Conservation (phyloP, 805 yeast genomes). For the Wickerhamomyces chaumierensis region DNA sequence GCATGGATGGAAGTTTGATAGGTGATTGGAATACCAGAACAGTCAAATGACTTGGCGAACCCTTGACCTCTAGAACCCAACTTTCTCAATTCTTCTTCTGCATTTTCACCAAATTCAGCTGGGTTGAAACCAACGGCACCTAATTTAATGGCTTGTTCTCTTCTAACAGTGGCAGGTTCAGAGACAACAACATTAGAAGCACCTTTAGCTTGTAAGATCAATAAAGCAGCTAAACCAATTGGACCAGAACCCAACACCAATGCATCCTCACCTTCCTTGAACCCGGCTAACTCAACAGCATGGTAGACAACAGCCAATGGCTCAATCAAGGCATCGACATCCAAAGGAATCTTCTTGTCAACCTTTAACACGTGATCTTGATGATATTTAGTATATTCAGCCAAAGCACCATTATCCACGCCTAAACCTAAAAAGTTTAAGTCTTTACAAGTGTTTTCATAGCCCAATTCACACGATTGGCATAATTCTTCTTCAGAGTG, state of each 20-base stretch:
- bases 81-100: slow-evolving; percentile 22
- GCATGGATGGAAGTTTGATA: slow-evolving; percentile 30
- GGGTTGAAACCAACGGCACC: slow-evolving; percentile 38
- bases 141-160: slow-evolving; percentile 40
- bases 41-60: slow-evolving; percentile 40
- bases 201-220: slow-evolving; percentile 39
- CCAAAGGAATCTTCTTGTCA: slow-evolving; percentile 30
- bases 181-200: slow-evolving; percentile 40
- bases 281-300: slow-evolving; percentile 36
- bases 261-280: slow-evolving; percentile 33
- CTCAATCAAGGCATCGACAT: slow-evolving; percentile 46
- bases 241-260: slow-evolving; percentile 54
- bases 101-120: slow-evolving; percentile 19
- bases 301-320: slow-evolving; percentile 53
- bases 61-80: slow-evolving; percentile 32
- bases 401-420: slow-evolving; percentile 35
- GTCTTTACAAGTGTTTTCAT: slow-evolving; percentile 33
- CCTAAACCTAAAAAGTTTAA: slow-evolving; percentile 39
- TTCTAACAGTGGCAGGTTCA: slow-evolving; percentile 52
- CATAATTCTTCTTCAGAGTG: slow-evolving; percentile 20
- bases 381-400: slow-evolving; percentile 31
- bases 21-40: slow-evolving; percentile 40
- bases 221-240: slow-evolving; percentile 47
- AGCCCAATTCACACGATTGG: slow-evolving; percentile 31
- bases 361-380: slow-evolving; percentile 29